These are phyloP conservation scores for Kuraishia capsulata DNA, from an alignment of 805 yeast genomes.

Conservation along the genomic window DNA sequence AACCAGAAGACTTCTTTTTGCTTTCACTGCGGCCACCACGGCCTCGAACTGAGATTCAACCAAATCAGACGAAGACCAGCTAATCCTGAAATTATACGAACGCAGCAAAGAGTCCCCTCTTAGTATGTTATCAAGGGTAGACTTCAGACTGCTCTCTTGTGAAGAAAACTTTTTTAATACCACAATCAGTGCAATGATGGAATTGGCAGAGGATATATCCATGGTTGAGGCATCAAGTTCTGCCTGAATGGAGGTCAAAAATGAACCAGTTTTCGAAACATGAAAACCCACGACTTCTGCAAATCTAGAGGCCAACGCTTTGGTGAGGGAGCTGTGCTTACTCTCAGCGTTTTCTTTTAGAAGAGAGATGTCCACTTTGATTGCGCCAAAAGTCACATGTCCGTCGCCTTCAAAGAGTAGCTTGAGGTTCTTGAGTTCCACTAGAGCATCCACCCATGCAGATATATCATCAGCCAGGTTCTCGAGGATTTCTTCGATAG, in stretches of 20 bases:
- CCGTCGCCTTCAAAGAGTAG: slow-evolving; percentile 42
- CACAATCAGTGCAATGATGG: neutral
- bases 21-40: neutral
- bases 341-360: slow-evolving; percentile 39
- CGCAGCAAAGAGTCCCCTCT: neutral
- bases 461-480: slow-evolving; percentile 24
- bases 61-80: neutral
- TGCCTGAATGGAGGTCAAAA: too few species aligned
- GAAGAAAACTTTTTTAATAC: neutral
- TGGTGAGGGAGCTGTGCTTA: slow-evolving; percentile 47
- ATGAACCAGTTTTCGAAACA: too few species aligned
- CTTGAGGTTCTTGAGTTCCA: slow-evolving; percentile 33
- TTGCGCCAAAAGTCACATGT: slow-evolving; percentile 27
- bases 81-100: neutral
- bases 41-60: neutral
- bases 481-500: slow-evolving; percentile 27
- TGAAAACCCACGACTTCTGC: too few species aligned
- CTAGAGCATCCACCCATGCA: slow-evolving; percentile 40
- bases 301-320: too few species aligned
- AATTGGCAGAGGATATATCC: neutral
- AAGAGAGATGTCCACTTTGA: slow-evolving; percentile 35
- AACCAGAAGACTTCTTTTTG: neutral
- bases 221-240: neutral
- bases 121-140: neutral
- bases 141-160: neutral